phyloP scores from a whole-genome alignment of 306 rosid species.

The Styphnolobium japonicum region DNA sequence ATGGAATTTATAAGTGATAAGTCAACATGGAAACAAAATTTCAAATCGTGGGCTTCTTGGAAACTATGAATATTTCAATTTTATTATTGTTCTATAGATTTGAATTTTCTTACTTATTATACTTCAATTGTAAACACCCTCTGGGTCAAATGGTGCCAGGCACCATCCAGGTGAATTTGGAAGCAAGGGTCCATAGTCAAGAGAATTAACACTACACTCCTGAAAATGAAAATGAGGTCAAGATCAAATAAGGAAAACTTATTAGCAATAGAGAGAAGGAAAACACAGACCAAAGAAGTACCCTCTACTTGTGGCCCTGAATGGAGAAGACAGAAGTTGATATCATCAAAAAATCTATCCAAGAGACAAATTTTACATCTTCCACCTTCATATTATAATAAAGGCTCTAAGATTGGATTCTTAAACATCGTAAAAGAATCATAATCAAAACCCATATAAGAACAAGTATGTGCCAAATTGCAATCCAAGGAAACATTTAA shows the following conservation, averaged over 20 bases:
- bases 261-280: slow-evolving; percentile 49
- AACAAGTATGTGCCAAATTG: slow-evolving; percentile 65
- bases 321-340: slow-evolving; percentile 23
- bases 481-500: slow-evolving; percentile 71
- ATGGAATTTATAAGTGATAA: too few species aligned
- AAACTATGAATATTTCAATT: too few species aligned
- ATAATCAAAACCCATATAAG: slow-evolving; percentile 49
- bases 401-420: background rate
- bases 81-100: too few species aligned
- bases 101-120: too few species aligned
- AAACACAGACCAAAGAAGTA: slow-evolving; percentile 50
- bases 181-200: slow-evolving; percentile 76
- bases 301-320: slow-evolving; percentile 62
- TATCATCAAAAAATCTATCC: slow-evolving; percentile 19
- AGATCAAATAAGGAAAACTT: too few species aligned
- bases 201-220: slow-evolving; percentile 83
- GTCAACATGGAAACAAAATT: too few species aligned
- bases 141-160: slow-evolving; percentile 80
- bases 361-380: slow-evolving; percentile 4
- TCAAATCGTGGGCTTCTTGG: too few species aligned
- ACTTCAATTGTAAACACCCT: too few species aligned
- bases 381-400: background rate
- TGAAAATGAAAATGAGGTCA: slow-evolving; percentile 31
- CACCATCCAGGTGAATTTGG: slow-evolving; percentile 74
- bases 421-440: slow-evolving; percentile 7